Base-by-base conservation (phyloP, 179 eudicot species). In the Silene coronaria region DNA sequence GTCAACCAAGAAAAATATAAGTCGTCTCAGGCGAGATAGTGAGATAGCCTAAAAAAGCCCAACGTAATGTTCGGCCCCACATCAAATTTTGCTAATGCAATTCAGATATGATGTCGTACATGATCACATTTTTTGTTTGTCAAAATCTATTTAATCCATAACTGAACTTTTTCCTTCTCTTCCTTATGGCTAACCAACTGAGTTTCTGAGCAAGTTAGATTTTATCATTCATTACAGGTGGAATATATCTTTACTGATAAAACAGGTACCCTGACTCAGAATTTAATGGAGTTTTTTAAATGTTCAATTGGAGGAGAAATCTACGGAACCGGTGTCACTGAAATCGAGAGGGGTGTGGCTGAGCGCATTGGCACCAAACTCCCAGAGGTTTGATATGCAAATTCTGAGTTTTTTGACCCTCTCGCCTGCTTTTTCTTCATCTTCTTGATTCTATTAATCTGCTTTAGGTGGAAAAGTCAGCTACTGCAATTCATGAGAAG, bases 221-320 rank as follows among this genome's bases (percentile, higher is more conserved):
- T 74, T 74, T 68, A 6, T 57, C 57, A 28, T 51, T 73, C 75
- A 81, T 62, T 58, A 60, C n/a, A n/a, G n/a, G n/a, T n/a, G n/a
- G n/a, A n/a, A n/a, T n/a, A n/a, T n/a, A n/a, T 28, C 48, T 42
- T 42, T 42, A 42, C 48, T 42, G 48, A 42, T 42, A 42, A 95
- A 87, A 95, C 99, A 72, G 99, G 99, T 75, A 95, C 99, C 45
- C 79, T 95, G 61, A 95, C 99, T 23, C 87, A 95, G 80, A 95
- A 95, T 75, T 80, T 95, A 87, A 95, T 95, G 99, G 99, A 95
- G 83, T 95, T 92, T 84, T 95, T 95, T 70, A 95, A 95, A 83
- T 95, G 97, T 84, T 92, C 99, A 32, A 91, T 95, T 84, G 97
- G 96, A 70, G 97, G 97, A 75, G 90, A 89, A 85, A 77, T 87